phyloP scores from a whole-genome alignment of 192 early-diverging fungal genomes.

The Entophlyctis luteolus region DNA sequence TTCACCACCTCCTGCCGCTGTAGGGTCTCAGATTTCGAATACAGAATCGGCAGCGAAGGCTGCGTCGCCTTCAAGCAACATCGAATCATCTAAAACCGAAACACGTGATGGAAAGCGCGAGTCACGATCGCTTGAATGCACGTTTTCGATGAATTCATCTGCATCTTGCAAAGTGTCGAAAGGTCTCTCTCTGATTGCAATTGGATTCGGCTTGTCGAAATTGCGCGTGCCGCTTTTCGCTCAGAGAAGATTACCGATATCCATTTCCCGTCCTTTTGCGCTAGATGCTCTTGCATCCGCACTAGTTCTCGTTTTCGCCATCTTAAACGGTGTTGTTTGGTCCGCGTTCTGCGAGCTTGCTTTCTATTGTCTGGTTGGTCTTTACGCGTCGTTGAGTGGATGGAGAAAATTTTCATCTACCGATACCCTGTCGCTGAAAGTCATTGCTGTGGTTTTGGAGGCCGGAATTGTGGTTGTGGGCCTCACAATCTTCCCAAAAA shows the following conservation, averaged over 20 bases:
- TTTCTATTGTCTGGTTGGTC: neutral
- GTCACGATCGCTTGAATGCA: too few relatives aligned
- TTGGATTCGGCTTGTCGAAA: conserved; percentile 5
- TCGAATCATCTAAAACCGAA: too few relatives aligned
- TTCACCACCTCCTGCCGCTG: too few relatives aligned
- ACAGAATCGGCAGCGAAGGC: too few relatives aligned
- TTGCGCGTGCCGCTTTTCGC: neutral
- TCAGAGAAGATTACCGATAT: neutral
- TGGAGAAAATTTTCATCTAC: neutral
- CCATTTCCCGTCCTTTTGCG: neutral
- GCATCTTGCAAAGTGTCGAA: neutral
- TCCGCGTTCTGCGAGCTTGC: conserved; percentile 7
- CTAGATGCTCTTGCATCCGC: conserved; percentile 8
- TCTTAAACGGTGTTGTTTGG: neutral
- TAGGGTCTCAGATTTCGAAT: too few relatives aligned
- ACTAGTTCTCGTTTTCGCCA: conserved; percentile 2
- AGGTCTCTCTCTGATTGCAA: neutral
- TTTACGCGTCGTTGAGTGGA: neutral
- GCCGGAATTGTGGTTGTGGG: neutral
- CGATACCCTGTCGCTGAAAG: neutral
- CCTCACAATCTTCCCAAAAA: neutral
- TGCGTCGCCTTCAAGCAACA: too few relatives aligned
- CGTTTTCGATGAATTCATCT: neutral
- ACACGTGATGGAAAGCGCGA: too few relatives aligned
- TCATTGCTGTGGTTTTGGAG: neutral